phyloP scores from a whole-genome alignment of 2,329 filamentous ascomycete species.

The Reticulascus tulasneorum region DNA sequence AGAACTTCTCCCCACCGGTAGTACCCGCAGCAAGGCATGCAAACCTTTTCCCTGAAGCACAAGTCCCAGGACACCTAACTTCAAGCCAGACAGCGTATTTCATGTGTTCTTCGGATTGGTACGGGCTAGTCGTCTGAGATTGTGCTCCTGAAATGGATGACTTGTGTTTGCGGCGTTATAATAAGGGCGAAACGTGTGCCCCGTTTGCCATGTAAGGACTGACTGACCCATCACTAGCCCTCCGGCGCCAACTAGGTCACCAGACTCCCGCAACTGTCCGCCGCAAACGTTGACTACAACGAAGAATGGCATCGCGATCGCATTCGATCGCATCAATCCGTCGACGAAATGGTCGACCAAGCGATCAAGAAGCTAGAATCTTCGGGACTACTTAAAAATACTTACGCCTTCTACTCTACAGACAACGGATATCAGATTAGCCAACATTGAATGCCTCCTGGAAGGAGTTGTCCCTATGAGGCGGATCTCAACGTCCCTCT shows the following conservation, averaged over 20 bases:
- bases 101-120: constrained; percentile 14
- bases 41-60: constrained; percentile 56
- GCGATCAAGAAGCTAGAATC: constrained; percentile 37
- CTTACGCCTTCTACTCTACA: constrained; percentile 41
- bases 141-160: no score
- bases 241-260: constrained; percentile 40
- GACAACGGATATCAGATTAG: constrained; percentile 46
- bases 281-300: constrained; percentile 43
- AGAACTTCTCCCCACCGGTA: no score
- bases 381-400: constrained; percentile 23
- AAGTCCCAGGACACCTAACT: constrained; percentile 59
- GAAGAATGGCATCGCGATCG: constrained; percentile 49
- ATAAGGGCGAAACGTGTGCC: no score
- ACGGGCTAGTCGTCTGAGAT: no score
- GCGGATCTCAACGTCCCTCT: constrained; percentile 48
- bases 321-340: constrained; percentile 45
- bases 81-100: constrained; percentile 61
- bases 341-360: constrained; percentile 50
- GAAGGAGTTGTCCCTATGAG: constrained; percentile 47
- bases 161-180: no score
- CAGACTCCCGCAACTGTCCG: constrained; percentile 37
- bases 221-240: no score
- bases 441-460: constrained; percentile 40
- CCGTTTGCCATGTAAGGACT: no score
- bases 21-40: constrained; percentile 58